These are phyloP conservation scores for Botrytis sinoallii DNA, from an alignment of 2,329 filamentous ascomycete genomes.

Conservation along the genomic window DNA sequence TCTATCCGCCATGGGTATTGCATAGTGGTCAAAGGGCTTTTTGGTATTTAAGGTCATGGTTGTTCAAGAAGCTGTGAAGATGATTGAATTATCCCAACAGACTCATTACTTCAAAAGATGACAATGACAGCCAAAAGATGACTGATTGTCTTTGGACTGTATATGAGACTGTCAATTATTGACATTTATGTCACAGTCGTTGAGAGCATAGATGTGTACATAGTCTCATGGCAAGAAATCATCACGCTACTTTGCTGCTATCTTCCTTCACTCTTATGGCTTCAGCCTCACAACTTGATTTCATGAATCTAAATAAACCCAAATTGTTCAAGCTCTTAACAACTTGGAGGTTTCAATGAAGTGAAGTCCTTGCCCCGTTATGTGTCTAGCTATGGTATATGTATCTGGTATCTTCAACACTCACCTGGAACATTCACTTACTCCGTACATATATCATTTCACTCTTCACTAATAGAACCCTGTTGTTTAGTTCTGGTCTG, in stretches of 20 bases:
- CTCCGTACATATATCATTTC: background rate
- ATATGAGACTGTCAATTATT: background rate
- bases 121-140: background rate
- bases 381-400: background rate
- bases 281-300: too few species aligned
- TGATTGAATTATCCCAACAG: background rate
- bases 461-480: background rate
- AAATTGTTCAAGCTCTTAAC: too few species aligned
- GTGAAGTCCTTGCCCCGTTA: background rate
- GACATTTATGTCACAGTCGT: background rate
- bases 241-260: too few species aligned
- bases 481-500: background rate
- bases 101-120: background rate
- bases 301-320: too few species aligned
- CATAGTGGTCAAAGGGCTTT: background rate
- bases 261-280: too few species aligned
- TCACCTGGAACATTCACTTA: background rate
- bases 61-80: background rate
- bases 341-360: background rate
- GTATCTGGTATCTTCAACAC: too few species aligned
- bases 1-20: constrained; percentile 22
- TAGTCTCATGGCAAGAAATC: too few species aligned
- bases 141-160: background rate
- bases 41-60: background rate
- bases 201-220: background rate